These are phyloP conservation scores for Colletotrichum tabaci DNA, from an alignment of 2,329 filamentous ascomycete genomes.

Conservation along the genomic window DNA sequence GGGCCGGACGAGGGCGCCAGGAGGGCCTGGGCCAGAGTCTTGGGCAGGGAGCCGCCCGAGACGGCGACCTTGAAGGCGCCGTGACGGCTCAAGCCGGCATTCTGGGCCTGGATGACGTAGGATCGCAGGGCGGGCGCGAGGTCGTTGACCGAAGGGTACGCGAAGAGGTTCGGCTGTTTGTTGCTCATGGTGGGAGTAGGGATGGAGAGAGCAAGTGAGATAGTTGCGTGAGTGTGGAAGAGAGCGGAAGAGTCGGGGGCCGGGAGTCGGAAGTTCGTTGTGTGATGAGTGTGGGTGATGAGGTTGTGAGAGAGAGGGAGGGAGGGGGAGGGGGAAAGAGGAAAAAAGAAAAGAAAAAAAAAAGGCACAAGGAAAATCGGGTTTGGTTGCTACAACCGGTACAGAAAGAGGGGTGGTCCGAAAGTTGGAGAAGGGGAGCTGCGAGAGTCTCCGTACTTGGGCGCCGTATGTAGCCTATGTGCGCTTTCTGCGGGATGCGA, in stretches of 20 bases:
- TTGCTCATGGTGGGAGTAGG: constrained; percentile 59
- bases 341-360: constrained; percentile 12
- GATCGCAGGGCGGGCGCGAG: constrained; percentile 84
- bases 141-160: constrained; percentile 78
- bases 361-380: not conserved
- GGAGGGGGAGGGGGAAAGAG: constrained; percentile 1
- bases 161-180: constrained; percentile 81
- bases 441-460: constrained; percentile 3
- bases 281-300: not conserved
- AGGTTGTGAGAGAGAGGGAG: constrained; percentile 25
- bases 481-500: constrained; percentile 22
- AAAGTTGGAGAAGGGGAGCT: constrained; percentile 31
- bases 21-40: constrained; percentile 87
- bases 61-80: constrained; percentile 90
- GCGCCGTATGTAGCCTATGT: too few relatives aligned
- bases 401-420: constrained; percentile 31
- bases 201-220: too few relatives aligned
- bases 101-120: constrained; percentile 88
- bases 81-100: constrained; percentile 84
- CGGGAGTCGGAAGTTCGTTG: constrained; percentile 23
- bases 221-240: not conserved
- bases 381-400: constrained; percentile 16
- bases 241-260: constrained; percentile 28
- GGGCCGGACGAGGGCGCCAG: constrained; percentile 68
- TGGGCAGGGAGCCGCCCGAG: constrained; percentile 93